A percentile compares a stretch with the other conserved stretches of the same genome.
These are phyloP conservation scores for Alternaria viburni DNA, from an alignment of 2,329 filamentous ascomycete genomes.

Conservation along the genomic window DNA sequence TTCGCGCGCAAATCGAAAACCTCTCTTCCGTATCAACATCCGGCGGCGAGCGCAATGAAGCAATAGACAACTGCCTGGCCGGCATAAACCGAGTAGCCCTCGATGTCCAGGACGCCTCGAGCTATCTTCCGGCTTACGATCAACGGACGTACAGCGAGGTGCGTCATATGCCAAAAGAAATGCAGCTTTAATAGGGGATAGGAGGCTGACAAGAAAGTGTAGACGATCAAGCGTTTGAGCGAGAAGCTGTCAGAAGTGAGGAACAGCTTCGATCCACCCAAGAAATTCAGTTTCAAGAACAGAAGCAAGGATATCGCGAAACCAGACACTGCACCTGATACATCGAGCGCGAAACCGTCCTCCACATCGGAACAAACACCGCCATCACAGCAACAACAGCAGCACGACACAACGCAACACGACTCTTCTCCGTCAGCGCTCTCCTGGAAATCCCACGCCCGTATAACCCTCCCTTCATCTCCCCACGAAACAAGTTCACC, in stretches of 20 bases:
- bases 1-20: conserved; percentile 76
- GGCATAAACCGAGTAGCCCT: conserved; percentile 81
- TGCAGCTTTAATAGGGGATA: conserved; percentile 68
- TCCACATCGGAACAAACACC: conserved; percentile 21
- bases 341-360: background rate
- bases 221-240: conserved; percentile 80
- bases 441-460: conserved; percentile 49
- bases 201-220: conserved; percentile 52
- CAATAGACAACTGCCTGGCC: conserved; percentile 79
- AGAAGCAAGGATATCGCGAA: conserved; percentile 58
- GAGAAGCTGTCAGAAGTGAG: conserved; percentile 77
- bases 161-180: conserved; percentile 77
- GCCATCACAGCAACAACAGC: conserved; percentile 45
- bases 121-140: conserved; percentile 86
- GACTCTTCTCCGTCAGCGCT: background rate
- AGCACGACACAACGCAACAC: conserved; percentile 15
- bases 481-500: conserved; percentile 75
- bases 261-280: conserved; percentile 69
- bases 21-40: conserved; percentile 68
- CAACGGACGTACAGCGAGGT: conserved; percentile 85
- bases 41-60: conserved; percentile 78
- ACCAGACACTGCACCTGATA: background rate
- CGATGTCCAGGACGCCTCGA: conserved; percentile 82
- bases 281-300: conserved; percentile 82
- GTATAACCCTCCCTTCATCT: conserved; percentile 77